Percentiles rank a stretch among this genome's conserved stretches.
phyloP scores from a whole-genome alignment of 352 stramenopile genomes.

The Pythium aphanidermatum region DNA sequence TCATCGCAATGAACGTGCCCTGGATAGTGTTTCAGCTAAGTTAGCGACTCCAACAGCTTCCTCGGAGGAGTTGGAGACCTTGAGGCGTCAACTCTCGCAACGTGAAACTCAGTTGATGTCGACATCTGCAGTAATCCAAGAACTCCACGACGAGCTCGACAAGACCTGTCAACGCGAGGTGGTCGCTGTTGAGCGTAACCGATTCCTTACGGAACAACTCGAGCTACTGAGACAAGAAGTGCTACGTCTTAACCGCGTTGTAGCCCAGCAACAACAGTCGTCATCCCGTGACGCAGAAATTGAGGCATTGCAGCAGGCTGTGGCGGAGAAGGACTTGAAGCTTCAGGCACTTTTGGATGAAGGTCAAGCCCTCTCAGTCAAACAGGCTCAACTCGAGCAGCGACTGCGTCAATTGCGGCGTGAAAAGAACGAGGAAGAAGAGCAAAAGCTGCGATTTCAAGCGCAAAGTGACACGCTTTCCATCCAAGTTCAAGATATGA shows the following conservation, averaged over 20 bases:
- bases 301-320: conserved; percentile 47
- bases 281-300: conserved; percentile 32
- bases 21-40: too few species aligned
- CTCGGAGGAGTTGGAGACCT: not conserved
- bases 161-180: conserved; percentile 62
- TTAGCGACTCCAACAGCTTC: not conserved
- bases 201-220: conserved; percentile 56
- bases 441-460: conserved; percentile 44
- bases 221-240: conserved; percentile 58
- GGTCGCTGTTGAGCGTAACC: conserved; percentile 48
- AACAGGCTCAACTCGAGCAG: conserved; percentile 70
- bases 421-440: conserved; percentile 75
- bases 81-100: conserved; percentile 38
- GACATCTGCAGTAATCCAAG: conserved; percentile 51
- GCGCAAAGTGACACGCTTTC: conserved; percentile 41
- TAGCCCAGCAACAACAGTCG: conserved; percentile 23
- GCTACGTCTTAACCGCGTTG: conserved; percentile 42
- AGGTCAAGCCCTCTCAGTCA: conserved; percentile 68
- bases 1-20: too few species aligned
- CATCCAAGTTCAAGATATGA: conserved; percentile 41
- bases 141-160: conserved; percentile 76
- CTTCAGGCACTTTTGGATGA: conserved; percentile 63
- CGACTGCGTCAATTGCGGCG: conserved; percentile 59
- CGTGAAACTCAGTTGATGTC: conserved; percentile 64
- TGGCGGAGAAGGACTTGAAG: conserved; percentile 71